Conservation (phyloP, 768 basidiomycete genomes). For the Hysterangium stoloniferum region DNA sequence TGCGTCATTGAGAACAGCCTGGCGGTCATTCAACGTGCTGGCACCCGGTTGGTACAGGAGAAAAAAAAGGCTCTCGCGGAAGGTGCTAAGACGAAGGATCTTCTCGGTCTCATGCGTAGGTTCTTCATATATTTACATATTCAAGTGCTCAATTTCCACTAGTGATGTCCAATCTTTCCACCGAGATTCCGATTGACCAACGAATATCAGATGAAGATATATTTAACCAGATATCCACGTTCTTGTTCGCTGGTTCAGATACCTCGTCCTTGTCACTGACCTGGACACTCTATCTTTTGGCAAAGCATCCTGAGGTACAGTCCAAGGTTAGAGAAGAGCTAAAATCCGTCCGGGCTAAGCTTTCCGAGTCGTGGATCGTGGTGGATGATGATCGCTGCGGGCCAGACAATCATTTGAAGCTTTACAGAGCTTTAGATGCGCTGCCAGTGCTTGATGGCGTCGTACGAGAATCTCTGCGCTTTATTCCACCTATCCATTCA, state of each 20-base stretch:
- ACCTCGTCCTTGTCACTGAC: slow-evolving; percentile 77
- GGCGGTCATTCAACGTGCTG: slow-evolving; percentile 56
- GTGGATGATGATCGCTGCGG: background rate
- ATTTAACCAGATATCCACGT: slow-evolving; percentile 77
- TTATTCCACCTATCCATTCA: slow-evolving; percentile 63
- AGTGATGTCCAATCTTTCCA: slow-evolving; percentile 82
- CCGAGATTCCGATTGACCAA: slow-evolving; percentile 57
- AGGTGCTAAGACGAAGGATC: slow-evolving; percentile 56
- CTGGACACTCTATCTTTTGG: slow-evolving; percentile 76
- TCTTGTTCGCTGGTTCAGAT: slow-evolving; percentile 88
- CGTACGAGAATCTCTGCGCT: slow-evolving; percentile 46
- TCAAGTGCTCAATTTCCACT: background rate
- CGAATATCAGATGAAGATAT: slow-evolving; percentile 85
- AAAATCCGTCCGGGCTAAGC: slow-evolving; percentile 15
- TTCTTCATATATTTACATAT: slow-evolving; percentile 11
- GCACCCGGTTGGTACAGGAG: slow-evolving; percentile 68
- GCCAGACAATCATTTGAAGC: slow-evolving; percentile 44
- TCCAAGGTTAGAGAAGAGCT: slow-evolving; percentile 65
- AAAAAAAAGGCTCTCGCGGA: slow-evolving; percentile 71
- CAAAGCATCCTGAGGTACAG: slow-evolving; percentile 60
- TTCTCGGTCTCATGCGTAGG: slow-evolving; percentile 72
- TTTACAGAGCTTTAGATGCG: slow-evolving; percentile 43
- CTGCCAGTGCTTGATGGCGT: slow-evolving; percentile 51
- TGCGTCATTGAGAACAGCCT: slow-evolving; percentile 49
- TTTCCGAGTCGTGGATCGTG: background rate